Evolutionary conservation across 345 rosid species (phyloP).

Genomic region (Eucalyptus marginata): DNA sequence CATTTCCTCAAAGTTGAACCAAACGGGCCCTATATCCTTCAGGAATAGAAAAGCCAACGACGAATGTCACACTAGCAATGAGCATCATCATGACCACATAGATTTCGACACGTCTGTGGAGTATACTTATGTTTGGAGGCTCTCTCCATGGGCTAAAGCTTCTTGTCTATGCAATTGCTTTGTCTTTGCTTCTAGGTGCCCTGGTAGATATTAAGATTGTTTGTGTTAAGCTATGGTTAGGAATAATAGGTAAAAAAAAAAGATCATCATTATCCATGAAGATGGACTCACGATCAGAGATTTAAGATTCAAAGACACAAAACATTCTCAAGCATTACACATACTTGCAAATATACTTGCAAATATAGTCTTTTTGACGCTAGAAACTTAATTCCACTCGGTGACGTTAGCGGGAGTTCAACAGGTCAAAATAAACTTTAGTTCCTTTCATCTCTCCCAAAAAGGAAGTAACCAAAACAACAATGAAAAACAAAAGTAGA

Average conservation of each 20-base stretch:
- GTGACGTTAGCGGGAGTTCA: background rate
- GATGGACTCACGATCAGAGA: background rate
- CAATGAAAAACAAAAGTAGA: background rate
- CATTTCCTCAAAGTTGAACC: too few relatives aligned
- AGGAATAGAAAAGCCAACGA: background rate
- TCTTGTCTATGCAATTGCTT: background rate
- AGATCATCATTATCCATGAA: background rate
- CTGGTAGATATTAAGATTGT: background rate
- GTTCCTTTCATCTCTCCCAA: background rate
- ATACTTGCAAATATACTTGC: background rate
- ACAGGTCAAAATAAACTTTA: background rate
- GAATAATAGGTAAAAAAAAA: background rate
- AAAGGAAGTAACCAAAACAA: background rate
- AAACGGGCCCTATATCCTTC: too few relatives aligned
- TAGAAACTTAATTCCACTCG: background rate
- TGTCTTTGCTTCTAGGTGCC: accelerated
- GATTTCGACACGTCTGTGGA: too few relatives aligned
- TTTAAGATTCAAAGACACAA: too few relatives aligned
- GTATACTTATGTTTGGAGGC: accelerated
- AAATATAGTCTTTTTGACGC: accelerated
- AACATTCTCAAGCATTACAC: too few relatives aligned
- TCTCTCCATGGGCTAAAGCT: background rate
- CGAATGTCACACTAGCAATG: accelerated
- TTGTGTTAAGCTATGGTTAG: background rate
- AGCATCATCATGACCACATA: background rate